These are phyloP conservation scores for Vanilla planifolia DNA, from an alignment of 106 monocot genomes.

Conservation along the genomic window DNA sequence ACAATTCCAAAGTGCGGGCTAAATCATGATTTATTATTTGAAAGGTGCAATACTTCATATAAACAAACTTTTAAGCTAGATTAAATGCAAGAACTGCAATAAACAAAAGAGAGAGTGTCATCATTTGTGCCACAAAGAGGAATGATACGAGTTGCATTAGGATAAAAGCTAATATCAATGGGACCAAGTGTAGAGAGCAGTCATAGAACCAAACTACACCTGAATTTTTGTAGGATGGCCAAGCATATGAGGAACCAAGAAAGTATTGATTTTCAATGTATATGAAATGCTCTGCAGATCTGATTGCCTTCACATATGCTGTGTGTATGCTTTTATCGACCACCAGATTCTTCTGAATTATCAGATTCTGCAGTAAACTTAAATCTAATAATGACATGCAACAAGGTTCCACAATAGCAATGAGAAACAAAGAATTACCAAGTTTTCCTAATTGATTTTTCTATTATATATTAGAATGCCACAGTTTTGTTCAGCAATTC, in stretches of 20 bases:
- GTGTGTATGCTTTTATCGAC: constrained; percentile 95
- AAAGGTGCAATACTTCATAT: no score
- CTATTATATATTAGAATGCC: not conserved
- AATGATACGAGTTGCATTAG: not conserved
- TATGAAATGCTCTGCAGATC: constrained; percentile 93
- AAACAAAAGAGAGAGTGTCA: no score
- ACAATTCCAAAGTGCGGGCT: no score
- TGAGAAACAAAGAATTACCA: not conserved
- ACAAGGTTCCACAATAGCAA: not conserved
- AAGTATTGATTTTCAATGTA: constrained; percentile 99
- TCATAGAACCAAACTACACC: constrained; percentile 32
- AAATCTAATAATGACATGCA: not conserved
- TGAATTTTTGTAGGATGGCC: constrained; percentile 79
- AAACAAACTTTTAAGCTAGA: no score
- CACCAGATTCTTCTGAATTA: constrained; percentile 71
- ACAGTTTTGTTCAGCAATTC: not conserved
- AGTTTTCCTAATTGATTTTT: not conserved
- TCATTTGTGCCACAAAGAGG: no score
- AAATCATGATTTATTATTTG: no score
- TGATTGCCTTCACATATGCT: constrained; percentile 91
- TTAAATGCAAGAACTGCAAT: no score
- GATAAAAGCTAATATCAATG: not conserved
- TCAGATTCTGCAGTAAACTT: constrained; percentile 61
- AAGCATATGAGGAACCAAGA: constrained; percentile 88
- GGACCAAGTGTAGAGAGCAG: not conserved